These are phyloP conservation scores for Ustilago cynodontis DNA, from an alignment of 1,284 basidiomycete genomes.

Conservation along the genomic window DNA sequence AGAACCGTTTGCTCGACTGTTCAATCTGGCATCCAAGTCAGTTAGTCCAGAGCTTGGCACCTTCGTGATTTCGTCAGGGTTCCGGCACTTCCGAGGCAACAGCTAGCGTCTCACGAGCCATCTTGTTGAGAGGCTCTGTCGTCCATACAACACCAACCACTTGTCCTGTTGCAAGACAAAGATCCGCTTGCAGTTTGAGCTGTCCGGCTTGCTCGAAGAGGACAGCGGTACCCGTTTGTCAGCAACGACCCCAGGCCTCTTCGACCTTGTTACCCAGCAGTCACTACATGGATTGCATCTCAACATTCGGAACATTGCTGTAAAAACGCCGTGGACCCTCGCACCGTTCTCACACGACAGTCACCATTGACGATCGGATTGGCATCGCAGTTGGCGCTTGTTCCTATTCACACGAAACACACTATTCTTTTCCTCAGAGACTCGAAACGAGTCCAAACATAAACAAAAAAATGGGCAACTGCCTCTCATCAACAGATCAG, in stretches of 20 bases:
- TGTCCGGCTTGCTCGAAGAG: neutral
- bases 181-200: neutral
- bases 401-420: neutral
- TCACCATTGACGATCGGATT: neutral
- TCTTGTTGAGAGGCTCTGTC: neutral
- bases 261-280: neutral
- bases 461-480: constrained; percentile 57
- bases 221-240: neutral
- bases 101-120: neutral
- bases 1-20: neutral
- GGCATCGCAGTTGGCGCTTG: neutral
- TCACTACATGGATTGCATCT: neutral
- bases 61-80: neutral
- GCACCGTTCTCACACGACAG: neutral
- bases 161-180: neutral
- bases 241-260: too few relatives aligned
- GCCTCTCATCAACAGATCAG: constrained; percentile 60
- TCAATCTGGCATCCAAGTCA: neutral
- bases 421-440: neutral
- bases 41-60: neutral
- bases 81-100: neutral
- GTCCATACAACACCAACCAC: neutral
- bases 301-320: neutral
- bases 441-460: neutral
- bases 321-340: neutral